These are phyloP conservation scores for Clonostachys solani DNA, from an alignment of 2,329 filamentous ascomycete genomes.

Conservation along the genomic window DNA sequence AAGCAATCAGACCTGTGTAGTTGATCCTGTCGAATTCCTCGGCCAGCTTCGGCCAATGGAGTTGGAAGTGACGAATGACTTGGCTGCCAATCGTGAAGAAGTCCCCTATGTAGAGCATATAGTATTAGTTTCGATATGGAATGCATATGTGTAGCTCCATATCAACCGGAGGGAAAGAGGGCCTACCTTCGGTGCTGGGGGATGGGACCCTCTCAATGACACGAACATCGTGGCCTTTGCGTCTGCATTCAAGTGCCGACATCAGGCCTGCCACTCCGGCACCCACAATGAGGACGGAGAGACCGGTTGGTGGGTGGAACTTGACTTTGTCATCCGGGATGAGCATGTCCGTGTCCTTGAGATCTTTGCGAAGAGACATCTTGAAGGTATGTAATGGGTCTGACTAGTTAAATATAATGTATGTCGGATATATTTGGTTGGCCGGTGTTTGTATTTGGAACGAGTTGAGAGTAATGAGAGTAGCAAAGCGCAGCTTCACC, in stretches of 20 bases:
- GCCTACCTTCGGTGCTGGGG: slow-evolving; percentile 32
- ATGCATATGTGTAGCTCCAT: not conserved
- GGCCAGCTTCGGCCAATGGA: too few relatives aligned
- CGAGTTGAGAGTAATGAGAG: not conserved
- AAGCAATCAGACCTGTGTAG: too few relatives aligned
- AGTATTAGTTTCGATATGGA: not conserved
- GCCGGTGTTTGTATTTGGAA: not conserved
- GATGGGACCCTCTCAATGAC: slow-evolving; percentile 55
- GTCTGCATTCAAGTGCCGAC: slow-evolving; percentile 58
- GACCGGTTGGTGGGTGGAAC: not conserved
- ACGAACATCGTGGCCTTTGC: slow-evolving; percentile 54
- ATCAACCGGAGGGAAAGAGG: too few relatives aligned
- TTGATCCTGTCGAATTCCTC: too few relatives aligned
- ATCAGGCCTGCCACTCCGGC: slow-evolving; percentile 59
- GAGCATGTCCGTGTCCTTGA: too few relatives aligned
- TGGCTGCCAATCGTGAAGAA: slow-evolving; percentile 40
- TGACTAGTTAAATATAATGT: too few relatives aligned
- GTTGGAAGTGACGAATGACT: not conserved
- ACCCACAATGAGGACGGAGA: slow-evolving; percentile 4
- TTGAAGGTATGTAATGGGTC: too few relatives aligned
- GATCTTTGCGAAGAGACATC: too few relatives aligned
- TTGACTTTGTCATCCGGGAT: too few relatives aligned
- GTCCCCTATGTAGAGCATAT: slow-evolving; percentile 42
- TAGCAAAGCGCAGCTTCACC: not conserved
- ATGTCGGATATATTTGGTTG: too few relatives aligned